Evolutionary conservation across 805 yeast species (phyloP), one percentile per base, ranked within the genome.

Genomic region (Ogataea pini): DNA sequence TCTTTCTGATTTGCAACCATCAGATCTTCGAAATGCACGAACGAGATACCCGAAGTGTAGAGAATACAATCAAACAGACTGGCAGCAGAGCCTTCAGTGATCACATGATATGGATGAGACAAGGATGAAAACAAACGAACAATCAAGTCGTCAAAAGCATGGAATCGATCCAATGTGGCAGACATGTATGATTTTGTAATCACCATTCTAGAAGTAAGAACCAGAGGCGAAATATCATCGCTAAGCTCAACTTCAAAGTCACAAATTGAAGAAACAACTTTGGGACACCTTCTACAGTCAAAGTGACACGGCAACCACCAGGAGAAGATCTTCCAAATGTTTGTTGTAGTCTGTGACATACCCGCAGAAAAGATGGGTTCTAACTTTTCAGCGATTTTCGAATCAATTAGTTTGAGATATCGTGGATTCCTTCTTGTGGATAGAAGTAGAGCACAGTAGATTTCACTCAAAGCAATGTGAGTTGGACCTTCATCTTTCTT

Each of bases 381-480:
- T 34, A 87, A 62, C 48, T 79, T 80, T 1, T 51, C 56, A 0
- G 72, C 59, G 18, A 86, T 59, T 44, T 75, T 77, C 0, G 53
- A 59, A 54, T 83, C 87, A 49, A 84, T 69, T 7, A 56, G 52
- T 2, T 54, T 51, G 7, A 68, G 36, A 3, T 68, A 69, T 0
- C 63, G 55, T 2, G 68, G 61, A 22, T 59, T 56, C 20, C 47
- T 49, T n/a, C 80, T 71, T 6, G 82, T 70, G 2, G 81, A 75
- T 6, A 79, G 59, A 16, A 87, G 61, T 6, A 89, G 56, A 2
- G 91, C 95, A 14, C 83, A 75, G 24, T 83, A 68, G 1, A 88
- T 63, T 63, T 91, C 97, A 47, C 89, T 80, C 1, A 78, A 72
- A 9, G 85, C 82, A 24, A 94, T 82, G 61, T 91, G 95, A 2